phyloP scores from a whole-genome alignment of 208 protist genomes.

The Trypanosoma congolense region DNA sequence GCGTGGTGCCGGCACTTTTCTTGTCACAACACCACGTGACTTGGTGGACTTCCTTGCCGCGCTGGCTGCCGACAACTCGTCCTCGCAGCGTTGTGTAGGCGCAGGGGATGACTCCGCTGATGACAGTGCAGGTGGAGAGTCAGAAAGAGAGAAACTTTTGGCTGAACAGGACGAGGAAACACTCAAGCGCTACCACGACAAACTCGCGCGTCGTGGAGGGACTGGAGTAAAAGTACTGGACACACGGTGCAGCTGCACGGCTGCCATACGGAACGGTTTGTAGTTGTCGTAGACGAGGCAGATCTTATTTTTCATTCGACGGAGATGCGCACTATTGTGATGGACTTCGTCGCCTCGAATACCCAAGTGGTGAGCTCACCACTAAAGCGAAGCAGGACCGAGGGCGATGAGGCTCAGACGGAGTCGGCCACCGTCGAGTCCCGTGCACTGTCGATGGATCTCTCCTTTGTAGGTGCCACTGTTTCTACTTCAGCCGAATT shows the following conservation, averaged over 20 bases:
- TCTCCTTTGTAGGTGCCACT: conserved; percentile 83
- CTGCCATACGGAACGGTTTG: conserved; percentile 37
- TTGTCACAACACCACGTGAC: conserved; percentile 80
- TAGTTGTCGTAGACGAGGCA: conserved; percentile 83
- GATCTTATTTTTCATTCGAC: conserved; percentile 75
- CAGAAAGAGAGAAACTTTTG: conserved; percentile 24
- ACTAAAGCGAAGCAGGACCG: conserved; percentile 8
- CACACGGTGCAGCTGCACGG: conserved; percentile 12
- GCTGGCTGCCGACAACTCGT: conserved; percentile 12
- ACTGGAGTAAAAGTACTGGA: neutral
- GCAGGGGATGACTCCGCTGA: neutral
- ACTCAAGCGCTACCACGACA: conserved; percentile 29
- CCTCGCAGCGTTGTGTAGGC: neutral
- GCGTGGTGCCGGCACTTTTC: conserved; percentile 63
- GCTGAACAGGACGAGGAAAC: conserved; percentile 57
- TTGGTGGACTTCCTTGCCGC: conserved; percentile 43
- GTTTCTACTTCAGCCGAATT: conserved; percentile 58
- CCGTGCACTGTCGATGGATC: conserved; percentile 36
- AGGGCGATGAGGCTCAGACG: conserved; percentile 8
- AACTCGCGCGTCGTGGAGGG: neutral
- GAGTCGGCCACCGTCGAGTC: neutral
- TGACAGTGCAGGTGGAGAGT: neutral
- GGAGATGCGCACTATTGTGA: conserved; percentile 51
- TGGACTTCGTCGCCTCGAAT: conserved; percentile 28
- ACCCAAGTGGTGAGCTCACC: neutral